Evolutionary conservation across 225 moss, liverwort and hornwort genomes (phyloP).

Genomic region (Straminergon stramineum): DNA sequence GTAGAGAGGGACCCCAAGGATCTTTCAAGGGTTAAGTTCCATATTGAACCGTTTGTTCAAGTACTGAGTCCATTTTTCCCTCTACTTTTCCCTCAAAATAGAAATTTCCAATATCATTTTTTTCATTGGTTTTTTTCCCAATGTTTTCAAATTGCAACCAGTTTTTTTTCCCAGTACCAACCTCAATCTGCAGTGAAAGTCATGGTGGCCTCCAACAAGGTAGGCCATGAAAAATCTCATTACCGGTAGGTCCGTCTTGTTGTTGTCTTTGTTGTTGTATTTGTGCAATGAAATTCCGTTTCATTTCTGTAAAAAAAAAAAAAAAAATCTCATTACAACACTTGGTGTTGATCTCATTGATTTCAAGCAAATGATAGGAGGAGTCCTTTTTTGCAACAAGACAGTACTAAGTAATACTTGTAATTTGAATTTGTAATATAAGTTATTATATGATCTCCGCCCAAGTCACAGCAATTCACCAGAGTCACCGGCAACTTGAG

Average conservation of each 20-base stretch:
- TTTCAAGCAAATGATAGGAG: background rate
- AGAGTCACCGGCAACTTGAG: background rate
- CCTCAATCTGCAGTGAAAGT: background rate
- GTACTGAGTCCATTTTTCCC: background rate
- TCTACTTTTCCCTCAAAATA: background rate
- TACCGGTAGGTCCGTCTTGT: no score
- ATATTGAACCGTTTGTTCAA: background rate
- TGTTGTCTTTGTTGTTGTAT: no score
- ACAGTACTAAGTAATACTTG: background rate
- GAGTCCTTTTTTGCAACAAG: background rate
- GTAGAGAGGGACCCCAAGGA: no score
- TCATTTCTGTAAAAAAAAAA: no score
- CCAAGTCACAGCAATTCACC: no score
- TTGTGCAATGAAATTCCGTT: no score
- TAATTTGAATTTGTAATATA: background rate
- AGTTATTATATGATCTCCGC: background rate
- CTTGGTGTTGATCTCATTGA: no score
- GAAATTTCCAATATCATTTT: no score
- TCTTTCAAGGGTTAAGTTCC: no score
- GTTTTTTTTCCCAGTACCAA: background rate
- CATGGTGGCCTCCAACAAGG: no score
- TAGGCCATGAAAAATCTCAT: no score
- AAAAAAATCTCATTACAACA: no score
- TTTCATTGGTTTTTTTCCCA: rapidly evolving
- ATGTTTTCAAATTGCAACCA: background rate